Evolutionary conservation across 192 early-diverging fungal genomes (phyloP).

Genomic region (Podila epicladia): DNA sequence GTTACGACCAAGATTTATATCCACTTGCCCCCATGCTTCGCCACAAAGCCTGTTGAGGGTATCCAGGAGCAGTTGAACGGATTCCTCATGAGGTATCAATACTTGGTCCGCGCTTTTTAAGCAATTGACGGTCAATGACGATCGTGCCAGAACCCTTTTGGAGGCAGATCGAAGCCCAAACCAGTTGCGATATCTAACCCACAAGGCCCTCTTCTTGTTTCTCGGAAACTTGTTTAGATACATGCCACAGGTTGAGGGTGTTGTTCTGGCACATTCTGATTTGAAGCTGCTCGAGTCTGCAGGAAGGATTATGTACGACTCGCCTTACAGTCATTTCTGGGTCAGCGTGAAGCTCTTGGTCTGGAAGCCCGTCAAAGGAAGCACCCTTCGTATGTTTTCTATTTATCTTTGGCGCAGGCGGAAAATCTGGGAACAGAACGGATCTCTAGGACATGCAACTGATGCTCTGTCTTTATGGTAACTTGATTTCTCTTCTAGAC

Average conservation of each 20-base stretch:
- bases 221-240: slow-evolving; percentile 59
- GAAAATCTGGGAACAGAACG: neutral
- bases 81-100: slow-evolving; percentile 73
- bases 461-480: neutral
- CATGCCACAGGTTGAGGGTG: slow-evolving; percentile 87
- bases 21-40: slow-evolving; percentile 74
- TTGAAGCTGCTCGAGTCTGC: slow-evolving; percentile 65
- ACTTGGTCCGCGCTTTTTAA: slow-evolving; percentile 5
- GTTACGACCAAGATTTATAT: slow-evolving; percentile 59
- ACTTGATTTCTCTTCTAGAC: slow-evolving; percentile 47
- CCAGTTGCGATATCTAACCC: neutral
- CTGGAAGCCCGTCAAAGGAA: slow-evolving; percentile 80
- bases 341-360: slow-evolving; percentile 75
- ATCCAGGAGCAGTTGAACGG: slow-evolving; percentile 71
- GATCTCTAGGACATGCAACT: neutral
- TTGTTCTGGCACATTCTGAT: slow-evolving; percentile 84
- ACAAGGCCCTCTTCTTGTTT: neutral
- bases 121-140: neutral
- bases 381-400: slow-evolving; percentile 61
- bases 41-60: slow-evolving; percentile 63
- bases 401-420: neutral
- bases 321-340: slow-evolving; percentile 84
- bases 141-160: neutral
- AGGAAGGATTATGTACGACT: slow-evolving; percentile 82
- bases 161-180: slow-evolving; percentile 4